Evolutionary conservation across 2,329 filamentous ascomycete genomes (phyloP).

Genomic region (Botrytis aclada): DNA sequence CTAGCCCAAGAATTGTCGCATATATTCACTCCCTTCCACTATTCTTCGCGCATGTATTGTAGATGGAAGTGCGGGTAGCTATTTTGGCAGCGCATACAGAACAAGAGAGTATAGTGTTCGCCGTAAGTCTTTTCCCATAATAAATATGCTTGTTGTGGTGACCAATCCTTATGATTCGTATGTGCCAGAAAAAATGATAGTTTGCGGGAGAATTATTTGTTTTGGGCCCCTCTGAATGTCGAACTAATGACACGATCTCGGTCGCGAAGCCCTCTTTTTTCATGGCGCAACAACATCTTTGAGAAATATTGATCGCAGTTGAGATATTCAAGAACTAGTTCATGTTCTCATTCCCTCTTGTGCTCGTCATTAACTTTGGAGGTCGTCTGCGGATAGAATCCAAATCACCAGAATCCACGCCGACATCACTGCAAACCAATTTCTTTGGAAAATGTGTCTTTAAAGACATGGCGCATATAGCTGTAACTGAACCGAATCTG

Average conservation of each 20-base stretch:
- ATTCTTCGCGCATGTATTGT: neutral
- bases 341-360: no score
- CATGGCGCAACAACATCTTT: neutral
- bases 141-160: no score
- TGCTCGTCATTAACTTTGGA: neutral
- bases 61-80: neutral
- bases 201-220: neutral
- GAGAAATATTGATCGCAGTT: neutral
- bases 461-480: neutral
- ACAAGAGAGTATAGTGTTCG: neutral
- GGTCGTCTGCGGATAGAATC: neutral
- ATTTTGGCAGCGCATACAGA: neutral
- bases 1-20: neutral
- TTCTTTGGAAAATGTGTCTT: fast-evolving
- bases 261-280: neutral
- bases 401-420: neutral
- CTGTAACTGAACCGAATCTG: fast-evolving
- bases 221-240: neutral
- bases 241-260: neutral
- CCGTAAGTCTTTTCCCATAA: neutral
- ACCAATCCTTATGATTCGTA: no score
- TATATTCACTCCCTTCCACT: neutral
- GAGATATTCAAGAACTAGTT: no score
- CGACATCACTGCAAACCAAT: neutral
- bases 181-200: neutral